A percentile compares a stretch with the other conserved stretches of the same genome.
phyloP scores from a whole-genome alignment of 768 basidiomycete species.

The Phylloporus sp. region DNA sequence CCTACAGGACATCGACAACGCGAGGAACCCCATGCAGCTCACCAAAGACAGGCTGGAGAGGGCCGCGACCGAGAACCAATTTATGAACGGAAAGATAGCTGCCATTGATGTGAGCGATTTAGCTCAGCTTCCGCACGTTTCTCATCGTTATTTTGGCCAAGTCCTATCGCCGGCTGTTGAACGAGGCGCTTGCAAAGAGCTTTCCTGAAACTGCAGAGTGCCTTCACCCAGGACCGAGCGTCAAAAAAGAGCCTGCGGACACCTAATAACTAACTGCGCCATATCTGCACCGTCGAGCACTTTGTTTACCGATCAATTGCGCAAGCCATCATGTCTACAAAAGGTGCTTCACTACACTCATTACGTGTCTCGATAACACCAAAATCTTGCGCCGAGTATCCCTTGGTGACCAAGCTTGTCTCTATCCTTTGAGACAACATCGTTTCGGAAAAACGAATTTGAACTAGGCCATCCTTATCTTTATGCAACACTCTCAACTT shows the following conservation, averaged over 20 bases:
- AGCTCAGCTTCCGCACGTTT: not conserved
- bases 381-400: not conserved
- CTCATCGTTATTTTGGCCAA: slow-evolving; percentile 25
- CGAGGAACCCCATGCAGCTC: slow-evolving; percentile 76
- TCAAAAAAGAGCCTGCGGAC: slow-evolving; percentile 7
- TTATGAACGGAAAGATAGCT: slow-evolving; percentile 84
- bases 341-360: not conserved
- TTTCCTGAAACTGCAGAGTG: slow-evolving; percentile 54
- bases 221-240: slow-evolving; percentile 14
- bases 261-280: slow-evolving; percentile 3
- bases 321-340: not conserved
- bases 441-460: slow-evolving; percentile 15
- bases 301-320: not conserved
- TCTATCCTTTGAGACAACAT: slow-evolving; percentile 4
- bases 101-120: slow-evolving; percentile 59
- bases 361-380: slow-evolving; percentile 7
- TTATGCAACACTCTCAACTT: slow-evolving; percentile 12
- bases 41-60: slow-evolving; percentile 79
- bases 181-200: slow-evolving; percentile 66
- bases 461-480: slow-evolving; percentile 17
- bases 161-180: slow-evolving; percentile 66
- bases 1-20: slow-evolving; percentile 73
- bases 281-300: not conserved
- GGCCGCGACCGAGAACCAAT: slow-evolving; percentile 85
- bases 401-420: slow-evolving; percentile 1